Evolutionary conservation across 2,329 filamentous ascomycete genomes (phyloP), one percentile per base, ranked within the genome.

Genomic region (Pseudomassariella vexata): DNA sequence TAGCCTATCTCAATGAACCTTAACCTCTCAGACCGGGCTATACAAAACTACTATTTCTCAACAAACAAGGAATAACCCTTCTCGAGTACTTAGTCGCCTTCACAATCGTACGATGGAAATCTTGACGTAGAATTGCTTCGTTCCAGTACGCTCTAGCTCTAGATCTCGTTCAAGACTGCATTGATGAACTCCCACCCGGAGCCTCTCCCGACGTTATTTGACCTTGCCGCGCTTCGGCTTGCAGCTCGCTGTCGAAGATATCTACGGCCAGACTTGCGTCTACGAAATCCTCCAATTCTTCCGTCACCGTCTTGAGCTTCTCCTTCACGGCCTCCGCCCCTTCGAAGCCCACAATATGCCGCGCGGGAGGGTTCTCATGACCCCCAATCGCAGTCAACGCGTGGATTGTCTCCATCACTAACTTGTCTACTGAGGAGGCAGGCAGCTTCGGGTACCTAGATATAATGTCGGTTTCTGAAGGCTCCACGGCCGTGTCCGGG

Each of bases 271-370:
- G 70, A 49, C 88, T 95, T 17, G 88, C 82, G 48, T 94, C 87
- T 18, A 95, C 82, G 58, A 96, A 96, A 46, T 96, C 92, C 57
- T 96, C 92, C 35, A 96, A 64, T 63, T 96, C 92, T 56, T 96
- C 89, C 41, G 87, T 94, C 3, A 95, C 86, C 2, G 88, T 95
- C 65, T 94, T 95, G 35, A 98, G 65, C 62, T 96, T 96, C 62
- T 96, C 92, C 56, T 90, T 94, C 23, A 96, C 90, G 24, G 85
- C 85, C 5, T 78, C 72, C 9, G 90, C 83, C 1, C 86, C 90
- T 57, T 96, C 92, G 34, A 83, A 78, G 0, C 92, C 90, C 3
- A 96, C 89, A 48, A 96, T 95, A 55, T 96, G 90, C 19, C 92
- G 71, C 1, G 88, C 86, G 0, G 92, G 92, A 2, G 92, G 92